Conservation (phyloP, 345 rosid species). For the Eucalyptus sideroxylon region DNA sequence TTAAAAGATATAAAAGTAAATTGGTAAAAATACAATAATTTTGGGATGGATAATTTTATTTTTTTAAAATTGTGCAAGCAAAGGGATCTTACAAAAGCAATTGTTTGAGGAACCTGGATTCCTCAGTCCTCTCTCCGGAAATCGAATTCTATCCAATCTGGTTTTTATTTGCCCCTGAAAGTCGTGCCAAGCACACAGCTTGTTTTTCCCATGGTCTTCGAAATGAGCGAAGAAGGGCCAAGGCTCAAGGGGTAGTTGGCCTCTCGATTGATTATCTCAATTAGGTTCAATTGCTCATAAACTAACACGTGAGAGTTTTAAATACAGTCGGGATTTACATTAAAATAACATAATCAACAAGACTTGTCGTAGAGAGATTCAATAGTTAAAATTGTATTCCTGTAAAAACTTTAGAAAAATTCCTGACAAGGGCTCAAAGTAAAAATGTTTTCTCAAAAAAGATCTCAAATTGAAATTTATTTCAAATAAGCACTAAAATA, state of each 20-base stretch:
- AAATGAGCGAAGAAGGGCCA: background rate
- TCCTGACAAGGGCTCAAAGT: too few relatives aligned
- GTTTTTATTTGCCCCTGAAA: background rate
- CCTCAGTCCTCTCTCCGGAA: background rate
- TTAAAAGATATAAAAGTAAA: too few relatives aligned
- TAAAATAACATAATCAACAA: background rate
- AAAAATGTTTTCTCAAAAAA: too few relatives aligned
- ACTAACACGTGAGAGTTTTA: background rate
- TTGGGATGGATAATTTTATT: too few relatives aligned
- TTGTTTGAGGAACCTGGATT: background rate
- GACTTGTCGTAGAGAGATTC: background rate
- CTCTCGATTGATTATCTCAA: background rate
- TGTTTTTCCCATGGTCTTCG: background rate
- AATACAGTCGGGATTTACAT: background rate
- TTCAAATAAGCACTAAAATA: too few relatives aligned
- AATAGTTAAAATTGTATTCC: background rate
- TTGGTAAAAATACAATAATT: too few relatives aligned
- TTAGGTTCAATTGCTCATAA: background rate
- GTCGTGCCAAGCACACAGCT: background rate
- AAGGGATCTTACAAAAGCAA: background rate
- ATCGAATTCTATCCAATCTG: background rate
- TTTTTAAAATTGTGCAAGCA: too few relatives aligned
- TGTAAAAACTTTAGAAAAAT: background rate
- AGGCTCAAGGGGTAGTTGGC: background rate
- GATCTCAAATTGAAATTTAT: too few relatives aligned